phyloP scores from a whole-genome alignment of 306 rosid species.

The Mimosa bimucronata region DNA sequence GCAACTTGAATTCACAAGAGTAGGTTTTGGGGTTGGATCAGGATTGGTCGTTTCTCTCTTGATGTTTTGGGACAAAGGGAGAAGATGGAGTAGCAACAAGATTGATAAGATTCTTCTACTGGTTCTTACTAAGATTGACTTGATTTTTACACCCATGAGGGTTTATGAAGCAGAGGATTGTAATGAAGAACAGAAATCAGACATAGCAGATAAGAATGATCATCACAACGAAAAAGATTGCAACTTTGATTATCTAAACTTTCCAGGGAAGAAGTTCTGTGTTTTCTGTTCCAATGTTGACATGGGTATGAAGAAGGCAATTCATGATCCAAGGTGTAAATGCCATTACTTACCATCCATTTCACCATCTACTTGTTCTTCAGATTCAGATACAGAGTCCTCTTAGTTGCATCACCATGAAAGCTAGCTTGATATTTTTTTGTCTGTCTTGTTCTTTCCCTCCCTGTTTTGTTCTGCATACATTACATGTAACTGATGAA shows the following conservation, averaged over 20 bases:
- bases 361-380: slow-evolving; percentile 41
- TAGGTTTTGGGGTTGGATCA: slow-evolving; percentile 77
- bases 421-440: no score
- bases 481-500: background rate
- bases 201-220: slow-evolving; percentile 22
- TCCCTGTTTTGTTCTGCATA: background rate
- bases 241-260: slow-evolving; percentile 22
- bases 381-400: slow-evolving; percentile 50
- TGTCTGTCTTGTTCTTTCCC: background rate
- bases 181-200: slow-evolving; percentile 28
- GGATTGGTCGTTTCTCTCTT: slow-evolving; percentile 47
- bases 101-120: slow-evolving; percentile 55
- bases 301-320: slow-evolving; percentile 46
- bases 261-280: slow-evolving; percentile 53
- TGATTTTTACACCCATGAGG: slow-evolving; percentile 40
- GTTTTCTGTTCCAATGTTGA: slow-evolving; percentile 74
- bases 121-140: slow-evolving; percentile 61
- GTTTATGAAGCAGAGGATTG: slow-evolving; percentile 52
- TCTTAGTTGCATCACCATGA: slow-evolving; percentile 33
- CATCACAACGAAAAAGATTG: slow-evolving; percentile 21
- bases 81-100: slow-evolving; percentile 54
- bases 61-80: slow-evolving; percentile 55
- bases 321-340: slow-evolving; percentile 63
- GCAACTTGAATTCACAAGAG: slow-evolving; percentile 54
- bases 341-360: slow-evolving; percentile 47